Evolutionary conservation across 352 stramenopile genomes (phyloP), one percentile per base, ranked within the genome.

Genomic region (Blastocystis sp.): DNA sequence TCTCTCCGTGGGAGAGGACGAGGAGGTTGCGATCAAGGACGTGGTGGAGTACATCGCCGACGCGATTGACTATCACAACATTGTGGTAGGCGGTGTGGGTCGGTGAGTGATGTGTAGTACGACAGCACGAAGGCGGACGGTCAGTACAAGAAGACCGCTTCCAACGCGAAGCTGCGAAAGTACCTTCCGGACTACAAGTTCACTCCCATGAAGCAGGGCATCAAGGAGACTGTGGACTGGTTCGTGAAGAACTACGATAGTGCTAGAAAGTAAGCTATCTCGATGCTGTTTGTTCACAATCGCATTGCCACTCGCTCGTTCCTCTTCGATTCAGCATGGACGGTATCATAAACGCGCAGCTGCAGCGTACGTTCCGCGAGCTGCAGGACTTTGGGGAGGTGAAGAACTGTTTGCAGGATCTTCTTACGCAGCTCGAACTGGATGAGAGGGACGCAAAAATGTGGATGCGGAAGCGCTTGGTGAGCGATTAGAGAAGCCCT

Each of bases 141-240:
- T 4, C 96, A 99, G 91, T 98, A 96, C 92, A 98, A 98, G 92
- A 99, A 99, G 92, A 98, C 96, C 17, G 96, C 96, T 2, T 96
- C 92, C 89, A 99, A 98, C 89, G 93, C 91, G 21, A 98, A 98
- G 89, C 91, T 99, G 87, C 92, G 94, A 34, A 89, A 87, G 53
- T 92, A 94, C 38, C 89, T 93, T 60, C 95, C 96, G 2, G 93
- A 95, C 89, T 98, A 98, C 89, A 88, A 96, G 89, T 99, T 99
- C 90, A 98, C 94, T 19, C 89, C 93, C 3, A 96, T 99, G 43
- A 89, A 92, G 28, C 91, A 97, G 21, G 96, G 95, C 0, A 89
- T 96, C 71, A 90, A 94, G 89, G 91, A 94, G 88, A 90, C 91
- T 21, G 92, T 94, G 17, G 91, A 95, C 89, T 96, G 93, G 93